A percentile compares a stretch with the other conserved stretches of the same genome.
phyloP scores from a whole-genome alignment of 2,329 filamentous ascomycete species.

The Davidsoniella neocaledoniae region DNA sequence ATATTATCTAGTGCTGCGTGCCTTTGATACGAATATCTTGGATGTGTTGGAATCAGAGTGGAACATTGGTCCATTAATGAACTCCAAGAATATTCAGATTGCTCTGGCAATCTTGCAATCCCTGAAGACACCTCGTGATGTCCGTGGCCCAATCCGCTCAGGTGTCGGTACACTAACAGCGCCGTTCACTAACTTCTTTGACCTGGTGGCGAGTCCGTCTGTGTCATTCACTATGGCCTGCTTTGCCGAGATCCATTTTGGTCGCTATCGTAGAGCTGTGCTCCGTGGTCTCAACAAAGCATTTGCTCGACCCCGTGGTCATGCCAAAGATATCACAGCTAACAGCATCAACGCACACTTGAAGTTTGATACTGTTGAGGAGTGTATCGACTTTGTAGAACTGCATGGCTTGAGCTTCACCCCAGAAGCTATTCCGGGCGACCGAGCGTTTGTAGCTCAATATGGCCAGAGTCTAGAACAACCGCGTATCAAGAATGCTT shows the following conservation, averaged over 20 bases:
- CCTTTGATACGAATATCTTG: slow-evolving; percentile 38
- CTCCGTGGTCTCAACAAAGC: slow-evolving; percentile 37
- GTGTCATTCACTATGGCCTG: slow-evolving; percentile 56
- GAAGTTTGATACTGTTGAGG: slow-evolving; percentile 49
- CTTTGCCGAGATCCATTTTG: slow-evolving; percentile 51
- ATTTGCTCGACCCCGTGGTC: slow-evolving; percentile 38
- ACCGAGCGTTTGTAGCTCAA: slow-evolving; percentile 15
- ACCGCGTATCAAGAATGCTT: slow-evolving; percentile 35
- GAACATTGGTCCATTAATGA: slow-evolving; percentile 36
- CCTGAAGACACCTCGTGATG: slow-evolving; percentile 39
- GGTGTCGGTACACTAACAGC: slow-evolving; percentile 14
- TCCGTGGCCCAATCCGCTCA: slow-evolving; percentile 39
- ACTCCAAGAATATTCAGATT: slow-evolving; percentile 42
- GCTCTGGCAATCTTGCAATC: slow-evolving; percentile 43
- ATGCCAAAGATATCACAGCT: slow-evolving; percentile 43
- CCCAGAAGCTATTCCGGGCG: slow-evolving; percentile 21
- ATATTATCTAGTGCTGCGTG: slow-evolving; percentile 47
- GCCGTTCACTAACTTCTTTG: slow-evolving; percentile 38
- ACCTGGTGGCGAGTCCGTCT: slow-evolving; percentile 36
- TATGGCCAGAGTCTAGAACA: slow-evolving; percentile 28
- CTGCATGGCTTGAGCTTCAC: slow-evolving; percentile 38
- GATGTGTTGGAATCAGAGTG: slow-evolving; percentile 38
- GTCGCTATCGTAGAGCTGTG: slow-evolving; percentile 40
- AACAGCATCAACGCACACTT: slow-evolving; percentile 37
- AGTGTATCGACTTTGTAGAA: slow-evolving; percentile 48